phyloP scores from a whole-genome alignment of 352 stramenopile genomes.

The Globisporangium polare region DNA sequence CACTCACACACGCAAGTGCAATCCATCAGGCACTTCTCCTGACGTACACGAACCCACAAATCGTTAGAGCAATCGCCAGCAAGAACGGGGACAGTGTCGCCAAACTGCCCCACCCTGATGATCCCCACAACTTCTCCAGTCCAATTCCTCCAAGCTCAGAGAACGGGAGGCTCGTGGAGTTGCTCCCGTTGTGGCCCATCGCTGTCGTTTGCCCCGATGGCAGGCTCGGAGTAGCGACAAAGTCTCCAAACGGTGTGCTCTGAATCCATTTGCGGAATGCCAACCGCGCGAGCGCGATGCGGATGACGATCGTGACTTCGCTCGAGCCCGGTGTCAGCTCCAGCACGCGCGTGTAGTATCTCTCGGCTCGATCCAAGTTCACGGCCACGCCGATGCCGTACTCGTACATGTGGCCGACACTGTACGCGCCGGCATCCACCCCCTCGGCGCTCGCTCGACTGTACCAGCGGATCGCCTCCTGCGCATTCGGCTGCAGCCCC shows the following conservation, averaged over 20 bases:
- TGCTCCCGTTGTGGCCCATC: not conserved
- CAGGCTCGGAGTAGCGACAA: constrained; percentile 4
- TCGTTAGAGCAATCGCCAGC: not conserved
- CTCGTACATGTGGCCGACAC: constrained; percentile 75
- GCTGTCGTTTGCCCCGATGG: not conserved
- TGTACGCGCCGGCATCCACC: constrained; percentile 56
- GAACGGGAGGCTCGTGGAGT: not conserved
- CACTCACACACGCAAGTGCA: not conserved
- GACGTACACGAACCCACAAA: not conserved
- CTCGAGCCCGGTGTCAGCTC: constrained; percentile 34
- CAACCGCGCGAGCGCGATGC: constrained; percentile 33
- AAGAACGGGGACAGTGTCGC: constrained; percentile 1
- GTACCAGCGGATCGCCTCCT: constrained; percentile 59
- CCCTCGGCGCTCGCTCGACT: constrained; percentile 63
- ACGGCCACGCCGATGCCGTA: constrained; percentile 43
- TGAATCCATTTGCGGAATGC: constrained; percentile 29
- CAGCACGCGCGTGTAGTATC: constrained; percentile 61
- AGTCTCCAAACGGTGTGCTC: constrained; percentile 18
- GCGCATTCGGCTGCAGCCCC: constrained; percentile 26
- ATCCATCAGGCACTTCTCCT: not conserved
- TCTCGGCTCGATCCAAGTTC: constrained; percentile 46
- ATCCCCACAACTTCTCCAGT: constrained; percentile 4
- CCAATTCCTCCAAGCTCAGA: constrained; percentile 8
- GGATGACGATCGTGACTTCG: constrained; percentile 32
- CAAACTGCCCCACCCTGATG: not conserved